A percentile compares a stretch with the other conserved stretches of the same genome.
These are phyloP conservation scores for Phytophthora pistaciae DNA, from an alignment of 352 stramenopile species.

Conservation along the genomic window DNA sequence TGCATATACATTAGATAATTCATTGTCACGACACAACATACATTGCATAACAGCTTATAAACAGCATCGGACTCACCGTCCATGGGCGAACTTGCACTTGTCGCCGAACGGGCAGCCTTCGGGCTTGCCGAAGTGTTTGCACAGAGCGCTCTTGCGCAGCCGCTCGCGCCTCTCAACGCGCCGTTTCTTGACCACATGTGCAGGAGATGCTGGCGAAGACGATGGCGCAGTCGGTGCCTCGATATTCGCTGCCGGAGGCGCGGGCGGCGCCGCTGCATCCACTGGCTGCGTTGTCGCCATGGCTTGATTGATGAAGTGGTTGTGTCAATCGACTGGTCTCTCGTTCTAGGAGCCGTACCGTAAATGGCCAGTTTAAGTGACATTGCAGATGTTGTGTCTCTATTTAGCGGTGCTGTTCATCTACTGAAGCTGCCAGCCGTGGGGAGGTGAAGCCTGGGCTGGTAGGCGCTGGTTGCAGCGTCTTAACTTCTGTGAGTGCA, in stretches of 20 bases:
- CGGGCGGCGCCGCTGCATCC: slow-evolving; percentile 8
- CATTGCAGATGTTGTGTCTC: slow-evolving; percentile 3
- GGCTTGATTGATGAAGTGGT: neutral
- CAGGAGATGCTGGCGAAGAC: slow-evolving; percentile 16
- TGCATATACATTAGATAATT: slow-evolving; percentile 17
- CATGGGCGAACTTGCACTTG: slow-evolving; percentile 88
- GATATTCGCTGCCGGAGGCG: slow-evolving; percentile 5
- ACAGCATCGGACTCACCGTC: slow-evolving; percentile 40
- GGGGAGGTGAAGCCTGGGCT: slow-evolving; percentile 5
- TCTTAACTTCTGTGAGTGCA: neutral
- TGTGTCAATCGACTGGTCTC: neutral
- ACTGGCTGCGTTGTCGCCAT: slow-evolving; percentile 17
- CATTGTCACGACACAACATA: neutral
- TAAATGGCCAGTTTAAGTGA: neutral
- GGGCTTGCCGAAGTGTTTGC: slow-evolving; percentile 89
- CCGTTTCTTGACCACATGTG: slow-evolving; percentile 62
- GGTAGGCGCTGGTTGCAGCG: slow-evolving; percentile 5
- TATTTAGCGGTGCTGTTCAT: slow-evolving; percentile 18
- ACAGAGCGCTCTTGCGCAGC: slow-evolving; percentile 82
- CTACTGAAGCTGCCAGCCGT: slow-evolving; percentile 4
- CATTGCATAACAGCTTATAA: neutral
- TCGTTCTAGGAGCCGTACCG: neutral
- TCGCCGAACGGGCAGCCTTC: slow-evolving; percentile 77
- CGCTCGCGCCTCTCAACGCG: slow-evolving; percentile 69
- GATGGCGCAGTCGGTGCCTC: neutral